These are phyloP conservation scores for Monosporascus sp. DNA, from an alignment of 2,329 filamentous ascomycete species.

Conservation along the genomic window DNA sequence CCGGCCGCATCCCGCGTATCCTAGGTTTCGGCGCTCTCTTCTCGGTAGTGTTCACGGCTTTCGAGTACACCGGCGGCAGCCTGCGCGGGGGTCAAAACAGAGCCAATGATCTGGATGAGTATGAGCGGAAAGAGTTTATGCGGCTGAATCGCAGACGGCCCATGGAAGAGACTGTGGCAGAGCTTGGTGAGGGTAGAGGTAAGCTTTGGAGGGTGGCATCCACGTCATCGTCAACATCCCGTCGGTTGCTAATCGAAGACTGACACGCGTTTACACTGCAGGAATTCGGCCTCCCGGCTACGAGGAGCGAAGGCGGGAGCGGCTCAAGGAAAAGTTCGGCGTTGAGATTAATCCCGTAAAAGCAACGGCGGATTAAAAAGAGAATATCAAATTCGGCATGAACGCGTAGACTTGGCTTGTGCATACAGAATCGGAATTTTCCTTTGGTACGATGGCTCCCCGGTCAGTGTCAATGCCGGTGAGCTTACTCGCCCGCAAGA, in stretches of 20 bases:
- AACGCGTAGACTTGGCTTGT: conserved; percentile 9
- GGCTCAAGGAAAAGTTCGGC: conserved; percentile 82
- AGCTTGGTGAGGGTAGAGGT: conserved; percentile 87
- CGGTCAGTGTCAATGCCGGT: conserved; percentile 1
- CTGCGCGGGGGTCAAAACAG: conserved; percentile 43
- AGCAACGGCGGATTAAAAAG: conserved; percentile 37
- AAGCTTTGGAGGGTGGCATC: conserved; percentile 24
- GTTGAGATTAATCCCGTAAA: conserved; percentile 71
- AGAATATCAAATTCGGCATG: neutral
- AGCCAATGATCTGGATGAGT: conserved; percentile 61
- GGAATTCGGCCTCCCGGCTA: conserved; percentile 79
- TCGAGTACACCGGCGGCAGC: conserved; percentile 57
- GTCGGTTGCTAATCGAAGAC: conserved; percentile 1
- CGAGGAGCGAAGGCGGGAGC: conserved; percentile 73
- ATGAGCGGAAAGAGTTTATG: conserved; percentile 68
- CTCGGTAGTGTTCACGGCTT: conserved; percentile 50
- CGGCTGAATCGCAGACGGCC: conserved; percentile 70
- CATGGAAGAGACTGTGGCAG: conserved; percentile 70
- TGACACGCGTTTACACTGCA: conserved; percentile 30
- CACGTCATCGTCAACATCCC: neutral
- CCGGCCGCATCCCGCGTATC: conserved; percentile 56
- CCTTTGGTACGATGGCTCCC: conserved; percentile 4
- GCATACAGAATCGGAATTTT: conserved; percentile 21
- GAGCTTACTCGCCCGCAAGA: conserved; percentile 4
- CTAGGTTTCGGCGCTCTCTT: conserved; percentile 56